Conservation (phyloP, 2,329 filamentous ascomycete genomes). For the Hypoxylon sp. region DNA sequence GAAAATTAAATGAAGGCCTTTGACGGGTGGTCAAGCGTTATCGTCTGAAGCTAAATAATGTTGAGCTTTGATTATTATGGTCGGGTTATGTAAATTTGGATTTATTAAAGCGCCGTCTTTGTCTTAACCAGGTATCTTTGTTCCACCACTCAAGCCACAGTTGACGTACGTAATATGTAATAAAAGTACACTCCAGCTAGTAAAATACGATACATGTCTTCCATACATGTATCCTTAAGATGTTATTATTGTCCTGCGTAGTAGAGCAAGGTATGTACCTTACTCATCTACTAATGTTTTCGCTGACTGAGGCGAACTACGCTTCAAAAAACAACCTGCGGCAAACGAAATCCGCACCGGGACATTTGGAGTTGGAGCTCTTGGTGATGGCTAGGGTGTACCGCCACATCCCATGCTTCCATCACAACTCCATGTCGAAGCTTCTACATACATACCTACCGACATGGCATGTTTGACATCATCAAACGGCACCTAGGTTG, state of each 20-base stretch:
- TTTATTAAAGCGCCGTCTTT: background rate
- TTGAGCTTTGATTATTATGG: background rate
- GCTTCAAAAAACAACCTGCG: conserved; percentile 8
- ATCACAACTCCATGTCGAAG: conserved; percentile 4
- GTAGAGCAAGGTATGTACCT: conserved; percentile 25
- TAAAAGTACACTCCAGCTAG: background rate
- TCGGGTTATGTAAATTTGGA: background rate
- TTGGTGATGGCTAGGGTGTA: conserved; percentile 26
- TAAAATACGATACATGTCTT: too few species aligned
- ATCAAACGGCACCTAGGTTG: conserved; percentile 19
- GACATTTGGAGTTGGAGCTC: conserved; percentile 17
- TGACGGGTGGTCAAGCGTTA: background rate
- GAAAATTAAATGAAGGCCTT: background rate
- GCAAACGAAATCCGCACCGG: conserved; percentile 13
- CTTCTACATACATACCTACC: conserved; percentile 5
- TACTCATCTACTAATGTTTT: background rate
- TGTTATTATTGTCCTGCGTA: background rate
- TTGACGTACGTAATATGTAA: background rate
- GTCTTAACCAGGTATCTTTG: conserved; percentile 13
- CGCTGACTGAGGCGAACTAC: conserved; percentile 14
- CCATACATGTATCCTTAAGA: background rate
- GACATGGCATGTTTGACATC: conserved; percentile 14
- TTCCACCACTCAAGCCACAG: conserved; percentile 19
- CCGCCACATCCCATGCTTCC: conserved; percentile 29
- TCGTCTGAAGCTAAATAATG: background rate